Percentiles rank a stretch among this genome's conserved stretches.
These are phyloP conservation scores for Aureobasidium subglaciale DNA, from an alignment of 2,329 filamentous ascomycete genomes.

Conservation along the genomic window DNA sequence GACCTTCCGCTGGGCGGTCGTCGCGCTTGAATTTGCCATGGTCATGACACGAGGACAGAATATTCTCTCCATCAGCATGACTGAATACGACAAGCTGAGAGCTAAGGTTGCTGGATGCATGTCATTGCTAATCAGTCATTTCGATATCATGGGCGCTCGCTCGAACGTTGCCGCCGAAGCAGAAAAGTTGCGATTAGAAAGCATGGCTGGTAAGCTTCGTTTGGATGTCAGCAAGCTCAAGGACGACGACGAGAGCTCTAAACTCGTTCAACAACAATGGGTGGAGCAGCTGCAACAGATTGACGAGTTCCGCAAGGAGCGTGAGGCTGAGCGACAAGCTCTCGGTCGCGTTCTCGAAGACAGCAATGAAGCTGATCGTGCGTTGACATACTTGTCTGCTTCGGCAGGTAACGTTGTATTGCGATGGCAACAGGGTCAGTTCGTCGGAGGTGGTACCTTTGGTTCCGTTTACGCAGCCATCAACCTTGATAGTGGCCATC, in stretches of 20 bases:
- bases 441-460: conserved; percentile 93
- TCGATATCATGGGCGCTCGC: conserved; percentile 96
- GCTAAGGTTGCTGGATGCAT: conserved; percentile 94
- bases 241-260: conserved; percentile 79
- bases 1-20: conserved; percentile 95
- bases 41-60: conserved; percentile 91
- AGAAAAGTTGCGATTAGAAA: conserved; percentile 82
- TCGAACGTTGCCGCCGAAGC: conserved; percentile 90
- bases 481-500: conserved; percentile 88
- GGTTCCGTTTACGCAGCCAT: conserved; percentile 96
- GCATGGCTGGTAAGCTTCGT: conserved; percentile 66
- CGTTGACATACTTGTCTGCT: conserved; percentile 85
- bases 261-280: conserved; percentile 67
- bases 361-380: conserved; percentile 91
- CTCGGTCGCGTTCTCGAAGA: conserved; percentile 88
- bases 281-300: conserved; percentile 65
- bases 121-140: conserved; percentile 94
- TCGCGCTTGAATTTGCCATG: conserved; percentile 94
- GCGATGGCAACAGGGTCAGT: conserved; percentile 98
- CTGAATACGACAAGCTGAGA: conserved; percentile 76
- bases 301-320: conserved; percentile 70
- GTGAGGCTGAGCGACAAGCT: conserved; percentile 77
- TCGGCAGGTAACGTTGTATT: conserved; percentile 92
- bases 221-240: conserved; percentile 67
- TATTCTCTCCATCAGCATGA: conserved; percentile 81